Evolutionary conservation across 257 asterid species (phyloP), one percentile per base, ranked within the genome.

Genomic region (Nyctanthes arbortristis): DNA sequence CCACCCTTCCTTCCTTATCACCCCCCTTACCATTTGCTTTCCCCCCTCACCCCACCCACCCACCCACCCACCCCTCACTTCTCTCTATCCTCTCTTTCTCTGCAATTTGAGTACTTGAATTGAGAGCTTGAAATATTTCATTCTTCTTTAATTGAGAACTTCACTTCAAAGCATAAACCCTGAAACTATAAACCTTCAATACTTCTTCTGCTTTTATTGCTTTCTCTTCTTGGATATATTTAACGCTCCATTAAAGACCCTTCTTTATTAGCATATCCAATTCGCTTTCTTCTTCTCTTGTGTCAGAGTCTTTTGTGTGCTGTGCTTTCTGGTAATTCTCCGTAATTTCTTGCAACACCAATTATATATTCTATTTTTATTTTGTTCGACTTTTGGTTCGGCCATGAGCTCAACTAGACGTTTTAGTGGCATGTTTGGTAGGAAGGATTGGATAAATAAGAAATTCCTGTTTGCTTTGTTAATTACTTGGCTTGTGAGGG

Each of bases 1-100:
- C 96, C 75, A 61, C 98, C 97, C 95, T 86, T 87, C 96, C 83
- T 92, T 78, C 89, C 97, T 90, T 92, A 92, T 92, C 97, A 73
- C 89, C 61, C 84, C 68, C 81, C 80, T 60, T n/a, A 36, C 54
- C 73, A 71, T 33, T 43, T 59, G 74, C 65, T 70, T 66, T 67
- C 66, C 79, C 60, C 76, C 60, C 37, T 68, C 70, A 54, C 32
- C 39, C 45, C n/a, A n/a, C n/a, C n/a, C n/a, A n/a, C n/a, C n/a
- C n/a, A n/a, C n/a, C n/a, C n/a, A n/a, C n/a, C n/a, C n/a, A n/a
- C n/a, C n/a, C n/a, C n/a, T n/a, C n/a, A n/a, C n/a, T n/a, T 37
- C 63, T 35, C 36, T 28, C 54, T 39, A 11, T 18, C 29, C 18
- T 8, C 73, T 40, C 68, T 55, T 65, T 31, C 30, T 57, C 35